These are phyloP conservation scores for Colletotrichum sp. DNA, from an alignment of 2,329 filamentous ascomycete genomes.

Conservation along the genomic window DNA sequence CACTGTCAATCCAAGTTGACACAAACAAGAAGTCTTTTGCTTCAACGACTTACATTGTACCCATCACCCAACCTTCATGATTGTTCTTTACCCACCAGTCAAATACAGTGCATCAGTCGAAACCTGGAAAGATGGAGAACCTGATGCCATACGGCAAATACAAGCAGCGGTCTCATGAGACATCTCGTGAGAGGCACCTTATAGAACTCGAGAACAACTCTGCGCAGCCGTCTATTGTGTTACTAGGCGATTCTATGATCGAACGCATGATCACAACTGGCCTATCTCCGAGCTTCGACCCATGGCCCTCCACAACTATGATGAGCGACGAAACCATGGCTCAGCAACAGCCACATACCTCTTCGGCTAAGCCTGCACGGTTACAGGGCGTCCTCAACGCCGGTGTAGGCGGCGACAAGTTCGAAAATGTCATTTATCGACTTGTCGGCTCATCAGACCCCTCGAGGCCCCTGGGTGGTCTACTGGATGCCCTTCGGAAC, in stretches of 20 bases:
- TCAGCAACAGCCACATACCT: background rate
- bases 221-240: background rate
- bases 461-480: background rate
- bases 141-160: background rate
- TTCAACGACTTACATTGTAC: accelerated
- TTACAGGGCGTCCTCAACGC: background rate
- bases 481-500: background rate
- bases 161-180: background rate
- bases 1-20: accelerated
- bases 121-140: background rate
- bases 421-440: background rate
- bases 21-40: background rate
- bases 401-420: background rate
- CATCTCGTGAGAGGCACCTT: background rate
- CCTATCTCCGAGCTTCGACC: background rate
- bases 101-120: background rate
- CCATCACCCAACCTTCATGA: background rate
- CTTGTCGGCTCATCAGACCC: background rate
- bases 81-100: background rate
- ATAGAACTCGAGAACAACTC: background rate
- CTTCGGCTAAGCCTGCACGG: background rate
- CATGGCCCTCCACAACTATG: background rate
- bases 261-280: background rate
- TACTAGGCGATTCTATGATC: background rate
- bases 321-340: background rate